Evolutionary conservation across 83 land plant genomes (phyloP).

Genomic region (Picea engelmannii): DNA sequence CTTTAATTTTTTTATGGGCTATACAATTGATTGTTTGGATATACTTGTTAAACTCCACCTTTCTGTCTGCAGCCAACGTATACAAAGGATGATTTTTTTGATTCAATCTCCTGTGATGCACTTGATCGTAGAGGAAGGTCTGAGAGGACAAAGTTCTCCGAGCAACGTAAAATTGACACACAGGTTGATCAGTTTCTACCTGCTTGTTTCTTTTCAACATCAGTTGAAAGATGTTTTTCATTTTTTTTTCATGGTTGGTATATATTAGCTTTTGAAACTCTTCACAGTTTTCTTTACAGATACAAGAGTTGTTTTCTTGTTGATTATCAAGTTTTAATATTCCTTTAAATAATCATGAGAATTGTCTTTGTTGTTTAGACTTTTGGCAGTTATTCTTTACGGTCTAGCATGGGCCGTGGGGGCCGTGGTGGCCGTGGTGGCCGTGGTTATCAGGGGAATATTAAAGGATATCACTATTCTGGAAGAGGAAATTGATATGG

Average conservation of each 20-base stretch:
- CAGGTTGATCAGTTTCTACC: constrained; percentile 52
- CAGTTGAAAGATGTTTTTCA: neutral
- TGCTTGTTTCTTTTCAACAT: neutral
- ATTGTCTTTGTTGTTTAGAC: constrained; percentile 40
- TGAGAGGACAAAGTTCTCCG: constrained; percentile 72
- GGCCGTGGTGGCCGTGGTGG: constrained; percentile 35
- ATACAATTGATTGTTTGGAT: neutral
- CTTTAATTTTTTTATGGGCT: neutral
- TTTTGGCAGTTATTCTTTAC: constrained; percentile 59
- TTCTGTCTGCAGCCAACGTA: constrained; percentile 49
- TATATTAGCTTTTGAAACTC: neutral
- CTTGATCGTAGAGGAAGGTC: constrained; percentile 48
- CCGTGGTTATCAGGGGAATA: constrained; percentile 29
- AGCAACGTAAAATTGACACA: constrained; percentile 85
- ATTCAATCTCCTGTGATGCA: constrained; percentile 78
- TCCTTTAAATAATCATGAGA: neutral
- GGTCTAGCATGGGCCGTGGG: constrained; percentile 62
- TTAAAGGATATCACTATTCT: constrained; percentile 53
- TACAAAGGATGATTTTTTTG: constrained; percentile 92
- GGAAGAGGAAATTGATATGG: constrained; percentile 57
- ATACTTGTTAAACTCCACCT: neutral
- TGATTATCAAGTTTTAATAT: neutral
- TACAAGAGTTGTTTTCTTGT: neutral
- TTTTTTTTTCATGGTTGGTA: neutral
- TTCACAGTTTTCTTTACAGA: neutral